phyloP scores from a whole-genome alignment of 2,329 filamentous ascomycete genomes.

The Tolypocladium pustulatum region DNA sequence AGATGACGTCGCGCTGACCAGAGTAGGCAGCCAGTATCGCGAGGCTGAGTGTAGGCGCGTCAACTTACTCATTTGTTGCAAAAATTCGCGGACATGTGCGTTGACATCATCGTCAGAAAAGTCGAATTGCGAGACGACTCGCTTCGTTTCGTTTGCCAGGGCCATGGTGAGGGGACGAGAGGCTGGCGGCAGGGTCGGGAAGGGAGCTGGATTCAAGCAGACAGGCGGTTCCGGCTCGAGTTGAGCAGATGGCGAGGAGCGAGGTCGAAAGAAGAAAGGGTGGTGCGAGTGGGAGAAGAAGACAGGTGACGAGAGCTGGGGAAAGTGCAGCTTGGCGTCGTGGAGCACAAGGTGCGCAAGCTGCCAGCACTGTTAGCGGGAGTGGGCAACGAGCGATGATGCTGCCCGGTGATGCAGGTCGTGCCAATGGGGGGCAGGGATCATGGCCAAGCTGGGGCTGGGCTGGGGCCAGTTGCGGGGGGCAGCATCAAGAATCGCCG shows the following conservation, averaged over 20 bases:
- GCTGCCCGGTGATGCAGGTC: conserved; percentile 1
- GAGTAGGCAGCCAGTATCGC: not conserved
- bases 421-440: conserved; percentile 3
- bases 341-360: conserved; percentile 41
- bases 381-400: conserved; percentile 1
- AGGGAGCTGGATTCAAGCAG: conserved; percentile 45
- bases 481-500: conserved; percentile 1
- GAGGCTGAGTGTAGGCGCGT: not conserved
- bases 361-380: conserved; percentile 19
- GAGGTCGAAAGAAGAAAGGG: conserved; percentile 17
- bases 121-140: conserved; percentile 76
- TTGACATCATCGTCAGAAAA: conserved; percentile 71
- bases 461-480: not conserved
- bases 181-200: conserved; percentile 41
- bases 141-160: conserved; percentile 61
- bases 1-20: not conserved
- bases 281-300: conserved; percentile 11
- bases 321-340: conserved; percentile 33
- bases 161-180: conserved; percentile 50
- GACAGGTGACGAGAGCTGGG: conserved; percentile 11
- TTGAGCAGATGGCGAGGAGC: conserved; percentile 18
- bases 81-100: conserved; percentile 72
- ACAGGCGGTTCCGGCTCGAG: conserved; percentile 29
- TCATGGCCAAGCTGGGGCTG: not conserved
- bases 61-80: conserved; percentile 64